Conservation (phyloP, 768 basidiomycete species). For the Hericium coralloides region DNA sequence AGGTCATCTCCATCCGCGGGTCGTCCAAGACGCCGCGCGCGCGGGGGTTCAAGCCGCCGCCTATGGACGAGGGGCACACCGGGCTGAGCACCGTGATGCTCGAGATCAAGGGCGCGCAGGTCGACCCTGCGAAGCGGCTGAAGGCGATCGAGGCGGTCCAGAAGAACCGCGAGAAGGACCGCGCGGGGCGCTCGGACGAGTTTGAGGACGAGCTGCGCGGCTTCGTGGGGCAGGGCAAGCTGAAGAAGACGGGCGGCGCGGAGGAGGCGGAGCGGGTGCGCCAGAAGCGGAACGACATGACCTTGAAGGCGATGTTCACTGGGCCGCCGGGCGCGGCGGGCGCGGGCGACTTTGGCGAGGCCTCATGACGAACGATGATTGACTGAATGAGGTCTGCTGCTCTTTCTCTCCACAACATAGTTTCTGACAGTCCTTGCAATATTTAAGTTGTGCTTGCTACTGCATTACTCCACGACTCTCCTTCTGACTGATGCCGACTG, state of each 20-base stretch:
- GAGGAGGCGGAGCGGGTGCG: slow-evolving; percentile 86
- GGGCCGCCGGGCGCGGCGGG: slow-evolving; percentile 11
- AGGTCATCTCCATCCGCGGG: slow-evolving; percentile 68
- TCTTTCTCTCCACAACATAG: background rate
- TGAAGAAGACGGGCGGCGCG: slow-evolving; percentile 93
- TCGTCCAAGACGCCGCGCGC: slow-evolving; percentile 29
- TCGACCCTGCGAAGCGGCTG: slow-evolving; percentile 77
- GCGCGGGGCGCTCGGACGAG: slow-evolving; percentile 66
- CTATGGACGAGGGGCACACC: slow-evolving; percentile 56
- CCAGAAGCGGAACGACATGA: slow-evolving; percentile 74
- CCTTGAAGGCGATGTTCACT: slow-evolving; percentile 85
- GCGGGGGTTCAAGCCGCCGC: slow-evolving; percentile 47
- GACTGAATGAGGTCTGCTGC: background rate
- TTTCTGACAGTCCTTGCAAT: background rate
- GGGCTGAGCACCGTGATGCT: slow-evolving; percentile 77
- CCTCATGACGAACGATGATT: background rate
- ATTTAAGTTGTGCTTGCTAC: background rate
- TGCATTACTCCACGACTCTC: background rate
- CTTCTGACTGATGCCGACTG: background rate
- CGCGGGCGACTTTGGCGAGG: background rate
- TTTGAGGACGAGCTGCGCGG: slow-evolving; percentile 77
- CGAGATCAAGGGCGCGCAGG: slow-evolving; percentile 76
- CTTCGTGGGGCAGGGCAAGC: slow-evolving; percentile 80
- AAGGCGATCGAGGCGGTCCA: slow-evolving; percentile 91
- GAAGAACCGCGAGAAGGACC: slow-evolving; percentile 69